phyloP scores from a whole-genome alignment of 805 yeast genomes.

The Jamesozyma jinghongensis region DNA sequence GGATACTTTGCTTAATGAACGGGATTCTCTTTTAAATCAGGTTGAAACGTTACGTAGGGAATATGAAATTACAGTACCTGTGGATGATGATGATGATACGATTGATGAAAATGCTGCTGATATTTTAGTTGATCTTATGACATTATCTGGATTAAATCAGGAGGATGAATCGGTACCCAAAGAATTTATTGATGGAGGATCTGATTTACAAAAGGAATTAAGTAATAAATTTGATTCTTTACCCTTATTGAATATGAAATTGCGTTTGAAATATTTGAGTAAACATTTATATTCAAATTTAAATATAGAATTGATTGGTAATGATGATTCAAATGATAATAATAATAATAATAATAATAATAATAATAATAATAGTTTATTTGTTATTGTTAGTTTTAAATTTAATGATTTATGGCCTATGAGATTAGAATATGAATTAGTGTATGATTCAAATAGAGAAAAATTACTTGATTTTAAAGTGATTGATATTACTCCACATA shows the following conservation, averaged over 20 bases:
- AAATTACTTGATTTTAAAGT: background rate
- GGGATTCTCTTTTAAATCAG: conserved; percentile 14
- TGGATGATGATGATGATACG: background rate
- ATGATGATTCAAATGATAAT: background rate
- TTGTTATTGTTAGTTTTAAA: background rate
- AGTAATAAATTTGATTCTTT: conserved; percentile 20
- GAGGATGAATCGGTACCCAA: background rate
- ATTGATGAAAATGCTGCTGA: conserved; percentile 9
- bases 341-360: background rate
- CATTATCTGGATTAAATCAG: conserved; percentile 3
- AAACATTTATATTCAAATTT: conserved; percentile 13
- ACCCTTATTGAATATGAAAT: conserved; percentile 21
- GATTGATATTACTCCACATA: conserved; percentile 3
- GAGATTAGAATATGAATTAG: background rate
- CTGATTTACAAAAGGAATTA: conserved; percentile 15
- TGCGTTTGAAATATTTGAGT: conserved; percentile 14
- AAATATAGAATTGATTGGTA: conserved; percentile 2
- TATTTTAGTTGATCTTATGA: conserved; percentile 9
- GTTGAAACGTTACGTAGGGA: conserved; percentile 8
- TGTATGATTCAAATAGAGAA: background rate
- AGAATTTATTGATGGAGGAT: conserved; percentile 11
- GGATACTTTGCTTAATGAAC: conserved; percentile 12
- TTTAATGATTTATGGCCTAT: background rate
- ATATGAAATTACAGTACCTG: conserved; percentile 1
- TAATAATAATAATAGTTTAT: background rate